A percentile compares a stretch with the other conserved stretches of the same genome.
These are phyloP conservation scores for Calonectria crousiana DNA, from an alignment of 2,329 filamentous ascomycete genomes.

Conservation along the genomic window DNA sequence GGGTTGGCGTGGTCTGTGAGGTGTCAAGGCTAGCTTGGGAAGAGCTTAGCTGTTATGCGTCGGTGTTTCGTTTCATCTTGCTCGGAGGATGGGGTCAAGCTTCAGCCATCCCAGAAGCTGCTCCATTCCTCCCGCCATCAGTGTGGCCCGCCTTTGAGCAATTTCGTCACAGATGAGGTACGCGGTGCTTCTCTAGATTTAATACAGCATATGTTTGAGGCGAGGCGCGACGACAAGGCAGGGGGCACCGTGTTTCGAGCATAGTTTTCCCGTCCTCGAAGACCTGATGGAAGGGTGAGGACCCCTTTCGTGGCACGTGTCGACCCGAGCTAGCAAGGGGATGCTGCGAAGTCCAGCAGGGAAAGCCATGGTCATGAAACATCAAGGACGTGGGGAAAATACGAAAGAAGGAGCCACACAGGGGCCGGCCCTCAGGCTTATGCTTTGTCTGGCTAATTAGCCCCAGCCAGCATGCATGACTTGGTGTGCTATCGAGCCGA, in stretches of 20 bases:
- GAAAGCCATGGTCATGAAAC: constrained; percentile 41
- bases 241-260: constrained; percentile 4
- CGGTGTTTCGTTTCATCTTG: constrained; percentile 26
- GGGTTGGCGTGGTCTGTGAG: constrained; percentile 7
- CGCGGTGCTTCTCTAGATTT: neutral
- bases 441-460: constrained; percentile 18
- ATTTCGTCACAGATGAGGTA: neutral
- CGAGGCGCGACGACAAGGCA: constrained; percentile 8
- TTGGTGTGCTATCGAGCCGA: constrained; percentile 10
- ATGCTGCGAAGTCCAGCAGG: constrained; percentile 21
- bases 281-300: constrained; percentile 28
- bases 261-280: constrained; percentile 1
- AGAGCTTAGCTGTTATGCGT: constrained; percentile 14
- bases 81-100: neutral
- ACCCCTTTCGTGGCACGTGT: constrained; percentile 39
- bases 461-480: constrained; percentile 2
- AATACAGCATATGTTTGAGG: neutral
- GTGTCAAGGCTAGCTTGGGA: constrained; percentile 7
- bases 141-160: neutral
- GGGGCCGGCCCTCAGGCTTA: constrained; percentile 10
- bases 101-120: constrained; percentile 1
- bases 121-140: constrained; percentile 10
- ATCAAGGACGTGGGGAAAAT: constrained; percentile 45
- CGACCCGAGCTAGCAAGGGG: constrained; percentile 14
- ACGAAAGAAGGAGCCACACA: constrained; percentile 38